phyloP scores from a whole-genome alignment of 2,329 filamentous ascomycete species.

The Botrytis porri region DNA sequence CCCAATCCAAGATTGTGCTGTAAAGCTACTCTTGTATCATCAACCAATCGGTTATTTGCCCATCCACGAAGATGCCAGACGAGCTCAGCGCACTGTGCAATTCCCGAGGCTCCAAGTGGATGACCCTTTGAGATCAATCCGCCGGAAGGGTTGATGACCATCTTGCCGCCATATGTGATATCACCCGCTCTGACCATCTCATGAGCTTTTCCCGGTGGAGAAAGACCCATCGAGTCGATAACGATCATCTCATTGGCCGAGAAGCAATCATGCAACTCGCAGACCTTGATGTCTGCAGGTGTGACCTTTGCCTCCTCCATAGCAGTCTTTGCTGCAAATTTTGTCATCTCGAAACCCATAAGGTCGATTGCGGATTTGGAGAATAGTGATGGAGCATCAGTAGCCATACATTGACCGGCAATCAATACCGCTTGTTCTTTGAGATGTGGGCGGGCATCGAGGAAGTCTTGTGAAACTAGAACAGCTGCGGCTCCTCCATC shows the following conservation, averaged over 20 bases:
- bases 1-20: slow-evolving; percentile 94
- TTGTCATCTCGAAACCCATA: slow-evolving; percentile 83
- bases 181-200: slow-evolving; percentile 83
- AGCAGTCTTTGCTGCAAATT: slow-evolving; percentile 66
- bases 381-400: slow-evolving; percentile 78
- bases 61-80: slow-evolving; percentile 94
- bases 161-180: slow-evolving; percentile 78
- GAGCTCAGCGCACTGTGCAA: slow-evolving; percentile 92
- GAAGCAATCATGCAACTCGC: slow-evolving; percentile 97
- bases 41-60: slow-evolving; percentile 82
- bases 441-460: slow-evolving; percentile 79
- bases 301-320: slow-evolving; percentile 69
- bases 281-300: slow-evolving; percentile 71
- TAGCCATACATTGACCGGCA: slow-evolving; percentile 83
- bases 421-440: slow-evolving; percentile 81
- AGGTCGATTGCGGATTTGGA: slow-evolving; percentile 79
- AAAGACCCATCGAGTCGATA: slow-evolving; percentile 81
- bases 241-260: slow-evolving; percentile 90
- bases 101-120: slow-evolving; percentile 87
- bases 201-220: slow-evolving; percentile 78
- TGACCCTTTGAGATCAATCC: slow-evolving; percentile 96
- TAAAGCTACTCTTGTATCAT: slow-evolving; percentile 67
- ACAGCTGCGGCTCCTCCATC: slow-evolving; percentile 89
- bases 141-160: slow-evolving; percentile 89
- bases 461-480: slow-evolving; percentile 83